phyloP scores from a whole-genome alignment of 108 stramenopile genomes.

The Skeletonema marinoi region DNA sequence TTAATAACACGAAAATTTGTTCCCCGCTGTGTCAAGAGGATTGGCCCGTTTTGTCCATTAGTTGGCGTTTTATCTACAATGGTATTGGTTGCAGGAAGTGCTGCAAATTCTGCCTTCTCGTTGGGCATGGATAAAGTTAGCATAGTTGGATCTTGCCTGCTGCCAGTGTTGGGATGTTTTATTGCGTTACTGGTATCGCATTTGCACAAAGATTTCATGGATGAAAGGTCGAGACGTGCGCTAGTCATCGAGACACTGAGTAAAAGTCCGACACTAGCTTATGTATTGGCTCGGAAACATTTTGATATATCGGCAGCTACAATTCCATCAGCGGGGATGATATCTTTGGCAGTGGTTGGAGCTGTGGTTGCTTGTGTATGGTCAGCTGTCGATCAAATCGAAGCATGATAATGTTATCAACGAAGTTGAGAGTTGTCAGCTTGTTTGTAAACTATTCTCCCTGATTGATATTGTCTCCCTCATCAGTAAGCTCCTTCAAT shows the following conservation, averaged over 20 bases:
- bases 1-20: neutral
- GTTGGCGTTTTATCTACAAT: constrained; percentile 40
- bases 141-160: constrained; percentile 17
- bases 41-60: constrained; percentile 13
- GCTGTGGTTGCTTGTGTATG: constrained; percentile 42
- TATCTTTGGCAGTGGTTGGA: constrained; percentile 42
- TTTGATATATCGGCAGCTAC: constrained; percentile 20
- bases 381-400: constrained; percentile 9
- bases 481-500: no score
- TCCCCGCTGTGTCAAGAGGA: neutral
- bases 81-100: constrained; percentile 44
- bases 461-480: no score
- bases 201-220: neutral
- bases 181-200: neutral
- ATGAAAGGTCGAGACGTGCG: constrained; percentile 22
- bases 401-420: neutral
- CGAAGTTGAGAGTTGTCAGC: no score
- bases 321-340: constrained; percentile 45
- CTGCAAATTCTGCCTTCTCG: constrained; percentile 21
- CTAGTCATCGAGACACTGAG: constrained; percentile 39
- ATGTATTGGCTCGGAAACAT: constrained; percentile 36
- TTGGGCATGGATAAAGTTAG: neutral
- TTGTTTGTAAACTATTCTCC: no score
- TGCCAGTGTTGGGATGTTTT: constrained; percentile 9
- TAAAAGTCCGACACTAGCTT: constrained; percentile 47